Base-by-base conservation (phyloP, 495 filamentous ascomycete species). In the Aspergillus carlsbadensis region DNA sequence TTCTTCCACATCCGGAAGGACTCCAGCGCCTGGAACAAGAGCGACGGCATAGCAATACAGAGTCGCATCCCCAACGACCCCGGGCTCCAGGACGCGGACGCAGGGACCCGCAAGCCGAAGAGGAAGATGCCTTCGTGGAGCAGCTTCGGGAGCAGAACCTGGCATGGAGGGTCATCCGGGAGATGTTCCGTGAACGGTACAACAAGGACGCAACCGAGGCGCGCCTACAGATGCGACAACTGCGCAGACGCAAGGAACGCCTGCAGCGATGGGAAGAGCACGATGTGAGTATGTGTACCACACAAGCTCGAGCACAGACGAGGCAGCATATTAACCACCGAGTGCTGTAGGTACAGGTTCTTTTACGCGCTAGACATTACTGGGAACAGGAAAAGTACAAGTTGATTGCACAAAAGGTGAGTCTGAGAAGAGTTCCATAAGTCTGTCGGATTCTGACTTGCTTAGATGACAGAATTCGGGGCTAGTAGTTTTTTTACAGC, bases 211-310 rank as follows among this genome's bases (percentile, higher is more conserved):
- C 83, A 50, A 75, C 86, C 40, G 85, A 89, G 50, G 84, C 87
- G 3, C 81, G 86, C 4, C 70, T 90, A 43, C 87, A 90, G 70
- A 90, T 90, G 87, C 81, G 87, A 14, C 82, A 85, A 64, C 81
- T 85, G 56, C 76, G 87, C 21, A 74, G 88, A 36, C 80, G 84
- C 39, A 85, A 87, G 65, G 80, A 84, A 48, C 66, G 69, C 20
- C 71, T 83, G 66, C 73, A 82, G 11, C 76, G 81, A 5, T 90
- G 87, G 87, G 84, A 85, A 44, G 80, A 85, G 46, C 74, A 77
- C 51, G 87, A 90, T 78, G 83, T 86, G 74, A 73, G 82, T 79
- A 75, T 60, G 74, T 78, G 59, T 37, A 20, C 57, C 64, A 10
- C 36, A 10, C 10, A 34, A 11, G 36, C 29, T 50, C 15, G 3